phyloP scores from a whole-genome alignment of 768 basidiomycete species.

The Xerocomellus chrysenteron region DNA sequence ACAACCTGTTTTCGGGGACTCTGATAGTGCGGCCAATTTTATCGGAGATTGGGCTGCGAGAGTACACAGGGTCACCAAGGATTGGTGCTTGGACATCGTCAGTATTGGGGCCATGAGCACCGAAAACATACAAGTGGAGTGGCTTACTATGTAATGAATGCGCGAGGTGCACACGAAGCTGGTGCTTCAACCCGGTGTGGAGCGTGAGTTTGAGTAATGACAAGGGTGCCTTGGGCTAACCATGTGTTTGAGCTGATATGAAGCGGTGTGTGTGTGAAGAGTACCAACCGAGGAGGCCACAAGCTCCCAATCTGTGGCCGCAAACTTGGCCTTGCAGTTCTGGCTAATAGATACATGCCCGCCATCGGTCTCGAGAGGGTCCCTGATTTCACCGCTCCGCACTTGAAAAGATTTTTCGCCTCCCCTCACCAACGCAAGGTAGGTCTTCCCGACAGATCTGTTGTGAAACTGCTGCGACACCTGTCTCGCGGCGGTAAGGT shows the following conservation, averaged over 20 bases:
- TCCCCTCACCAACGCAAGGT: conserved; percentile 63
- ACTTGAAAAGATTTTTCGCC: conserved; percentile 45
- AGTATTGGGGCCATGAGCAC: conserved; percentile 2
- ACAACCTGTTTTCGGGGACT: conserved; percentile 50
- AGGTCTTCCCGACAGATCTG: conserved; percentile 52
- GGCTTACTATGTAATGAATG: conserved; percentile 46
- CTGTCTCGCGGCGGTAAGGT: conserved; percentile 41
- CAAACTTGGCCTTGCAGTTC: conserved; percentile 35
- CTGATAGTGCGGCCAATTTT: conserved; percentile 27
- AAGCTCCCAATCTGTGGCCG: conserved; percentile 52
- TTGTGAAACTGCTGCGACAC: conserved; percentile 55
- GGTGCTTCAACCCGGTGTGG: conserved; percentile 67
- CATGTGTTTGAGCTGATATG: conserved; percentile 27
- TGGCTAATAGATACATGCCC: conserved; percentile 43
- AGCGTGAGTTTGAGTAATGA: conserved; percentile 57
- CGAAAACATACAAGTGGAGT: neutral
- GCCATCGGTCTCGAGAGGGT: conserved; percentile 38
- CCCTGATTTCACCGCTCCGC: conserved; percentile 43
- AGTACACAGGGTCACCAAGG: conserved; percentile 58
- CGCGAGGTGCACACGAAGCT: conserved; percentile 65
- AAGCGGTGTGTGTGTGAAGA: conserved; percentile 13
- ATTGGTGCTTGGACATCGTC: conserved; percentile 52
- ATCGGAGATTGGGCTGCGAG: conserved; percentile 36
- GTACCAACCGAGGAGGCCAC: conserved; percentile 55
- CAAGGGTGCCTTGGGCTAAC: conserved; percentile 44